These are phyloP conservation scores for Chlamydomonas eustigma DNA, from an alignment of 139 green algal species.

Conservation along the genomic window DNA sequence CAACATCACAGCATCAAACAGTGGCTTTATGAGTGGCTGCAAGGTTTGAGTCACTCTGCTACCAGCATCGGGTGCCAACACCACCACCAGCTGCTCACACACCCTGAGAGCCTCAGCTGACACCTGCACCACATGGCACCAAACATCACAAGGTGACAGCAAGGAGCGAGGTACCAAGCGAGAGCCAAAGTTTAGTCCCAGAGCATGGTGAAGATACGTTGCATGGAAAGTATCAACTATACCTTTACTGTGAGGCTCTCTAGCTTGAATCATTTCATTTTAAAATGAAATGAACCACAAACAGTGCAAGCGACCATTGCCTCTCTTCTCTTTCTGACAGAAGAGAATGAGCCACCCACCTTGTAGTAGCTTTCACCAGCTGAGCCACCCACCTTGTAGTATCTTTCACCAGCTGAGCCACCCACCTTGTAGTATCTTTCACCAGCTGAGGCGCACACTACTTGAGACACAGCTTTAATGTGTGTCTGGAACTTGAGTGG, in stretches of 20 bases:
- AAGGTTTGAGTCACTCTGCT: conserved; percentile 18
- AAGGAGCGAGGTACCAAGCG: too few relatives aligned
- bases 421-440: conserved; percentile 88
- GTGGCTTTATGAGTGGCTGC: conserved; percentile 37
- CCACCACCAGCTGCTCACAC: conserved; percentile 68
- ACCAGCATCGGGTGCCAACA: conserved; percentile 52
- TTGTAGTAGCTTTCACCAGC: conserved; percentile 77
- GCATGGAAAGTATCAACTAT: too few relatives aligned
- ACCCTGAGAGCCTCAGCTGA: conserved; percentile 81
- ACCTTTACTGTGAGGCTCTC: too few relatives aligned
- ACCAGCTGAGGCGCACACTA: conserved; percentile 44
- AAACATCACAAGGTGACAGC: too few relatives aligned
- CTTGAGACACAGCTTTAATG: conserved; percentile 47
- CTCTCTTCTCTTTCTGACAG: too few relatives aligned
- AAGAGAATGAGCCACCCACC: conserved; percentile 16
- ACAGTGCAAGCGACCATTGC: too few relatives aligned
- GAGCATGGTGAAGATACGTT: too few relatives aligned
- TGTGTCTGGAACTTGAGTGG: conserved; percentile 54
- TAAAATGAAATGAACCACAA: too few relatives aligned
- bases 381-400: conserved; percentile 64
- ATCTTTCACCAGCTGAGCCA: conserved; percentile 46
- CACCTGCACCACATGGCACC: too few relatives aligned
- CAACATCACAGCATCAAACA: conserved; percentile 47
- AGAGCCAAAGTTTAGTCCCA: too few relatives aligned
- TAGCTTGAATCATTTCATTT: too few relatives aligned